phyloP scores from a whole-genome alignment of 1,284 basidiomycete genomes.

The Fomitiporia mediterranea region DNA sequence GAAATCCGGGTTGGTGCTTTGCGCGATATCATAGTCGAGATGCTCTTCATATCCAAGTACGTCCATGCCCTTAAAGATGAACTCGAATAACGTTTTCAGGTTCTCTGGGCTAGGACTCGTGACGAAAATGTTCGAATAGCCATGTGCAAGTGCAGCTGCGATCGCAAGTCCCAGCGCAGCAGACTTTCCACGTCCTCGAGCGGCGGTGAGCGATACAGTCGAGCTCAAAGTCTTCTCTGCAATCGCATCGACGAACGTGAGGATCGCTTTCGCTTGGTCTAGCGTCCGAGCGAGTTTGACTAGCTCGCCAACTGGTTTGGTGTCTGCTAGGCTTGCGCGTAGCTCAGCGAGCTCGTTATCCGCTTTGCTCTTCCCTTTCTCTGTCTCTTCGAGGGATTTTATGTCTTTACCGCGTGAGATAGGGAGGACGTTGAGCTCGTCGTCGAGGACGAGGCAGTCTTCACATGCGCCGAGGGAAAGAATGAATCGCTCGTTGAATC shows the following conservation, averaged over 20 bases:
- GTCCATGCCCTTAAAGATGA: slow-evolving; percentile 96
- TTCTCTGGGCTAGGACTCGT: slow-evolving; percentile 98
- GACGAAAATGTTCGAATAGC: slow-evolving; percentile 98
- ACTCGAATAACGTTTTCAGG: slow-evolving; percentile 96
- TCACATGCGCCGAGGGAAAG: slow-evolving; percentile 87
- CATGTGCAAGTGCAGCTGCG: slow-evolving; percentile 88
- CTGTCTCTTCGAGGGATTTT: slow-evolving; percentile 49
- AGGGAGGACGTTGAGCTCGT: slow-evolving; percentile 97
- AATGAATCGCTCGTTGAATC: slow-evolving; percentile 99
- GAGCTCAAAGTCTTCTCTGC: slow-evolving; percentile 90
- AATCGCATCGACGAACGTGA: slow-evolving; percentile 92
- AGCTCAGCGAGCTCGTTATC: slow-evolving; percentile 76
- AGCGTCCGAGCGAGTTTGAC: slow-evolving; percentile 90
- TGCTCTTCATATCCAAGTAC: slow-evolving; percentile 96
- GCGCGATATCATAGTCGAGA: slow-evolving; percentile 93
- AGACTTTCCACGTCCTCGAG: slow-evolving; percentile 94
- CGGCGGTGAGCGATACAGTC: slow-evolving; percentile 93
- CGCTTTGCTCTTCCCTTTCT: slow-evolving; percentile 47
- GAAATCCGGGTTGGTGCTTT: slow-evolving; percentile 92
- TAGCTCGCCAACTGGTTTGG: slow-evolving; percentile 86
- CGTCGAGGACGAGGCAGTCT: slow-evolving; percentile 92
- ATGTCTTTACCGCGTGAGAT: slow-evolving; percentile 97
- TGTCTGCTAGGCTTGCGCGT: slow-evolving; percentile 77
- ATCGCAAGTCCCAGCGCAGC: slow-evolving; percentile 94
- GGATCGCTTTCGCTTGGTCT: slow-evolving; percentile 88